Evolutionary conservation across 2,329 filamentous ascomycete genomes (phyloP).

Genomic region (Aspergillus hiratsukae): DNA sequence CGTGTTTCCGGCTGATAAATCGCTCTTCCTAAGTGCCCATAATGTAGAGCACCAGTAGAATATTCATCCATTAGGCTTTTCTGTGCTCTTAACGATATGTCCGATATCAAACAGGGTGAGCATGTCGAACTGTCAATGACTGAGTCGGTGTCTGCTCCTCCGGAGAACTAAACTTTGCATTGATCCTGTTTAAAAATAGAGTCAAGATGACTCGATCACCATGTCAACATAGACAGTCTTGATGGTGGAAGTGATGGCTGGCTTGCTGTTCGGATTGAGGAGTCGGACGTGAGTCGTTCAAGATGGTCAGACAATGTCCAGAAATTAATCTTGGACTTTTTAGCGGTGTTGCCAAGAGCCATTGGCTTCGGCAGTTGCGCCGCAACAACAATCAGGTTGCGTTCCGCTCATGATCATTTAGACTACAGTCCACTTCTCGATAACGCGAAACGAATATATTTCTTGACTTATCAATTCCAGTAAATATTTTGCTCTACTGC

Average conservation of each 20-base stretch:
- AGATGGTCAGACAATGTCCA: neutral
- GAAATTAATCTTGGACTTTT: neutral
- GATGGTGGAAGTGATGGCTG: neutral
- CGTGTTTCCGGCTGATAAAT: slow-evolving; percentile 46
- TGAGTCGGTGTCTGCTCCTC: neutral
- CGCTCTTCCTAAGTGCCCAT: slow-evolving; percentile 53
- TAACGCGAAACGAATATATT: neutral
- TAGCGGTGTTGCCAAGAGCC: neutral
- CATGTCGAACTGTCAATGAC: slow-evolving; percentile 24
- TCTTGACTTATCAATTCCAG: slow-evolving; percentile 1
- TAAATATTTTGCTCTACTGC: slow-evolving; percentile 1
- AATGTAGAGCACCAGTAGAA: slow-evolving; percentile 47
- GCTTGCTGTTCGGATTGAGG: neutral
- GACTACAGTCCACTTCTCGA: neutral
- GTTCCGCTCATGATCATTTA: neutral
- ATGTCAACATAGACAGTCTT: neutral
- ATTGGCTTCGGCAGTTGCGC: neutral
- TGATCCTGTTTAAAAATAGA: neutral
- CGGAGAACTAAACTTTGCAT: neutral
- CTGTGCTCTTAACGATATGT: slow-evolving; percentile 26
- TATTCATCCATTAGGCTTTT: slow-evolving; percentile 56
- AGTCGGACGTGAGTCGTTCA: neutral
- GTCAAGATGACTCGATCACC: neutral
- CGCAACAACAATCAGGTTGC: neutral
- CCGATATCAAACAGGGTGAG: slow-evolving; percentile 18